Conservation (phyloP, 257 asterid genomes). For the Lycium ferocissimum region DNA sequence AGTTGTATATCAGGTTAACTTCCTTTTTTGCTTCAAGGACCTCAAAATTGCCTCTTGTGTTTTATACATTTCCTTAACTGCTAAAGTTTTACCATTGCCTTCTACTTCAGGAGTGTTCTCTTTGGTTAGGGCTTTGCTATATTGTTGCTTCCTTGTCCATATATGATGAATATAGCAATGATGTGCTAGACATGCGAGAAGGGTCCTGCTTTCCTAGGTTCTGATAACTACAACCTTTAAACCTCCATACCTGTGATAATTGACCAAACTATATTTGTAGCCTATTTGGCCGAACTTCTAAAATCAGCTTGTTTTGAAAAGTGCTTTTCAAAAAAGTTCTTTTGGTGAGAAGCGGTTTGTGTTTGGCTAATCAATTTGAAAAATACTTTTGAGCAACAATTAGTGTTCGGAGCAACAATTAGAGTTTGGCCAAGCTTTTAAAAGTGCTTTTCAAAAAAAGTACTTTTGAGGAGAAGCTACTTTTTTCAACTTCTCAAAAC, state of each 20-base stretch:
- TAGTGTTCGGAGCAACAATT: too few species aligned
- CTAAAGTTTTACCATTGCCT: constrained; percentile 21
- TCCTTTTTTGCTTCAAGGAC: constrained; percentile 28
- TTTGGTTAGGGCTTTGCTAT: constrained; percentile 88
- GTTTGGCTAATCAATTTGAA: too few species aligned
- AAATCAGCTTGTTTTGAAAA: too few species aligned
- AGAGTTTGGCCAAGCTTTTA: too few species aligned
- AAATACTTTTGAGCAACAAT: too few species aligned
- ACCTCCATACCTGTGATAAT: constrained; percentile 21
- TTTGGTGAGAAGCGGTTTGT: too few species aligned
- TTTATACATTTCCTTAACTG: background rate
- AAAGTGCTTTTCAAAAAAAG: too few species aligned
- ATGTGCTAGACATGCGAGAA: constrained; percentile 90
- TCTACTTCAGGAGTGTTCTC: constrained; percentile 75
- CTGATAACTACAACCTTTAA: constrained; percentile 19
- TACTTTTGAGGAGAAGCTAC: too few species aligned
- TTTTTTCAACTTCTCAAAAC: too few species aligned
- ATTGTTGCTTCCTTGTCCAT: constrained; percentile 84
- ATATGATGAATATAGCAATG: constrained; percentile 95
- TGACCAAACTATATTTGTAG: background rate
- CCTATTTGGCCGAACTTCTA: too few species aligned
- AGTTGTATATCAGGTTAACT: constrained; percentile 79
- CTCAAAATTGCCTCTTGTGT: background rate
- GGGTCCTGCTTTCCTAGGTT: constrained; percentile 98
- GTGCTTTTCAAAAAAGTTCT: too few species aligned